phyloP scores from a whole-genome alignment of 164 flowering plant genomes.

The Euptelea pleiosperma region DNA sequence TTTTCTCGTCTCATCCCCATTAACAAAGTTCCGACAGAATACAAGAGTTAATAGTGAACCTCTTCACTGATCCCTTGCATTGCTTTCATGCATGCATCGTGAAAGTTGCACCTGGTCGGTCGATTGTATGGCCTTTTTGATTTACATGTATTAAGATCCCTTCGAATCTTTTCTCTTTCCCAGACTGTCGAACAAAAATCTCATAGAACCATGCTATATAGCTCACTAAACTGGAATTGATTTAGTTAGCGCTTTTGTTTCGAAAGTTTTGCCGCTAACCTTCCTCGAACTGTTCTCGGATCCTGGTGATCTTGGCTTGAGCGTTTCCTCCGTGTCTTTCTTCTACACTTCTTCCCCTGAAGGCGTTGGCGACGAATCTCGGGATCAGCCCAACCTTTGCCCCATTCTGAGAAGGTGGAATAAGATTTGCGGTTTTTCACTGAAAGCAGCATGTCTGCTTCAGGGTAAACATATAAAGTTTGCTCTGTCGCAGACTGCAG shows the following conservation, averaged over 20 bases:
- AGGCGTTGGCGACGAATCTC: conserved; percentile 77
- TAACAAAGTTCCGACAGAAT: too few species aligned
- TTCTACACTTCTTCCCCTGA: conserved; percentile 25
- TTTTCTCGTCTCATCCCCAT: too few species aligned
- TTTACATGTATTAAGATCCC: too few species aligned
- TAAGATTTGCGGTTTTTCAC: conserved; percentile 23
- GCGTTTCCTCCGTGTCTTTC: conserved; percentile 26
- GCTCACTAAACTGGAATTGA: conserved; percentile 1
- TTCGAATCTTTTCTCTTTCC: too few species aligned
- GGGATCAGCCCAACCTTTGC: conserved; percentile 97
- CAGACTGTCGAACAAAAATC: too few species aligned
- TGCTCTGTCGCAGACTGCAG: conserved; percentile 33
- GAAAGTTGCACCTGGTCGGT: too few species aligned
- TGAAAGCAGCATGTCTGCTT: conserved; percentile 84
- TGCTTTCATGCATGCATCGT: too few species aligned
- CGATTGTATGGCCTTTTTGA: too few species aligned
- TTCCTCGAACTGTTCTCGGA: conserved; percentile 49
- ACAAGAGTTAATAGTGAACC: too few species aligned
- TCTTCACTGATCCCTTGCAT: too few species aligned
- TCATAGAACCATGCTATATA: background rate
- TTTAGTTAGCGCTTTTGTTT: conserved; percentile 22
- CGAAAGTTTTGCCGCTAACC: conserved; percentile 51
- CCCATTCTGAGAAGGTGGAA: conserved; percentile 73
- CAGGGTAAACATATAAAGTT: conserved; percentile 48
- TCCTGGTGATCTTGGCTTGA: conserved; percentile 21